Conservation (phyloP, 2,329 filamentous ascomycete species). For the Phyllosticta citriasiana region DNA sequence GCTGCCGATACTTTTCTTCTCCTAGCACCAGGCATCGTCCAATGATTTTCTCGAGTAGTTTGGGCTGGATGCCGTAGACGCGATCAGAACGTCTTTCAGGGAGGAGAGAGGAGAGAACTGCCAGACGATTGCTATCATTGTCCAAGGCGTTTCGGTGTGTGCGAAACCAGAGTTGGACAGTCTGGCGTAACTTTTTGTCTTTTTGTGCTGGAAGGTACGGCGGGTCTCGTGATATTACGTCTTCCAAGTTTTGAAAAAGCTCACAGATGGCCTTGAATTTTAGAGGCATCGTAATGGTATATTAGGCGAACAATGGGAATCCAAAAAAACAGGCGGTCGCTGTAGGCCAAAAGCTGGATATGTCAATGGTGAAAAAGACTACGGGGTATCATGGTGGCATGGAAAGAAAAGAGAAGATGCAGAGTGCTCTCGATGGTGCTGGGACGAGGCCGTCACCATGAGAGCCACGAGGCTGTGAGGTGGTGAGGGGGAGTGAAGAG, state of each 20-base stretch:
- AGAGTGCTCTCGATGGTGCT: neutral
- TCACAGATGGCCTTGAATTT: constrained; percentile 63
- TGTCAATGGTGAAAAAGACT: neutral
- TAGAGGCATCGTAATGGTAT: constrained; percentile 45
- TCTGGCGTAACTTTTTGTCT: constrained; percentile 21
- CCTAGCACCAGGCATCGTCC: constrained; percentile 57
- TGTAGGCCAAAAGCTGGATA: neutral
- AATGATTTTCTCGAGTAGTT: constrained; percentile 56
- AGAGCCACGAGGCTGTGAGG: neutral
- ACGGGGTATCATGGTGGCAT: constrained; percentile 2
- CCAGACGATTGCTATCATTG: constrained; percentile 46
- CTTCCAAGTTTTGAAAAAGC: constrained; percentile 59
- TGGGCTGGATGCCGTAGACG: constrained; percentile 60
- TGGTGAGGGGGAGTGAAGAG: neutral
- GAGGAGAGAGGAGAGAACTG: constrained; percentile 65
- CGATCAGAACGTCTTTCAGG: constrained; percentile 68
- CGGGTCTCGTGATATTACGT: constrained; percentile 32
- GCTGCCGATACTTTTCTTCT: constrained; percentile 47
- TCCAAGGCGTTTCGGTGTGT: constrained; percentile 51
- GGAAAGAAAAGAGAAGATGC: neutral
- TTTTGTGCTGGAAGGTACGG: constrained; percentile 25
- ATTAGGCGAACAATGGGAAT: neutral
- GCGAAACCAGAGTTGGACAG: constrained; percentile 58
- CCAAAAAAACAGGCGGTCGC: constrained; percentile 11
- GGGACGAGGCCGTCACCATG: neutral